phyloP scores from a whole-genome alignment of 75 land plant genomes.

The Pinus tabuliformis region DNA sequence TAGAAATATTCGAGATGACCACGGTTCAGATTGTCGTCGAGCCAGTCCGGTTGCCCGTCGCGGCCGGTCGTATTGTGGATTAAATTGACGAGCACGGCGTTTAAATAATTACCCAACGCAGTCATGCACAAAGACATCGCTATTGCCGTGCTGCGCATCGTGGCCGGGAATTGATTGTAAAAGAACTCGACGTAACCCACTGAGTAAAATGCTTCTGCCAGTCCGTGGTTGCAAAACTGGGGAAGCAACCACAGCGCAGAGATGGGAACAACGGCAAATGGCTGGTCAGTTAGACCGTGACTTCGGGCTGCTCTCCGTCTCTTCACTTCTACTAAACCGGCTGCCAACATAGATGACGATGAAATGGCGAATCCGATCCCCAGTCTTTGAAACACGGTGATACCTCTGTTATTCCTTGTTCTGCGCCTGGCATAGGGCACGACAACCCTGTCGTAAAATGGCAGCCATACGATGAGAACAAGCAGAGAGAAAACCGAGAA shows the following conservation, averaged over 20 bases:
- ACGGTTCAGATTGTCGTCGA: conserved; percentile 11
- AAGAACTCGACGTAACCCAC: conserved; percentile 22
- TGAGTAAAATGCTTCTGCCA: conserved; percentile 6
- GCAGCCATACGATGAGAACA: conserved; percentile 6
- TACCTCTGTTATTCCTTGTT: not conserved
- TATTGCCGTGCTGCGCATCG: conserved; percentile 16
- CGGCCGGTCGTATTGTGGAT: conserved; percentile 5
- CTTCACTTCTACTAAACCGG: not conserved
- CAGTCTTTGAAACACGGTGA: conserved; percentile 4
- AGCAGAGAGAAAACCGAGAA: conserved; percentile 10
- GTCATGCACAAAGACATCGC: conserved; percentile 19
- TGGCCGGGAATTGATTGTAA: conserved; percentile 15
- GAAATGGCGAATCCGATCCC: conserved; percentile 1
- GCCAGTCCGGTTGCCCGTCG: conserved; percentile 5
- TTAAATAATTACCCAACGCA: conserved; percentile 13
- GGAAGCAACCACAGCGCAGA: conserved; percentile 19
- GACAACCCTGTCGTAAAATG: conserved; percentile 12
- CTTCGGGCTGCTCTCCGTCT: not conserved
- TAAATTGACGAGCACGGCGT: not conserved
- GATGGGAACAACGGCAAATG: conserved; percentile 7
- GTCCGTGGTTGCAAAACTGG: conserved; percentile 10
- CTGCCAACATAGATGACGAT: not conserved
- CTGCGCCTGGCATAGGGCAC: conserved; percentile 5
- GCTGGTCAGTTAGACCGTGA: not conserved
- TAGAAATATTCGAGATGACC: not conserved